Evolutionary conservation across 192 early-diverging fungal species (phyloP), one percentile per base, ranked within the genome.

Genomic region (Backusella psychrophila): DNA sequence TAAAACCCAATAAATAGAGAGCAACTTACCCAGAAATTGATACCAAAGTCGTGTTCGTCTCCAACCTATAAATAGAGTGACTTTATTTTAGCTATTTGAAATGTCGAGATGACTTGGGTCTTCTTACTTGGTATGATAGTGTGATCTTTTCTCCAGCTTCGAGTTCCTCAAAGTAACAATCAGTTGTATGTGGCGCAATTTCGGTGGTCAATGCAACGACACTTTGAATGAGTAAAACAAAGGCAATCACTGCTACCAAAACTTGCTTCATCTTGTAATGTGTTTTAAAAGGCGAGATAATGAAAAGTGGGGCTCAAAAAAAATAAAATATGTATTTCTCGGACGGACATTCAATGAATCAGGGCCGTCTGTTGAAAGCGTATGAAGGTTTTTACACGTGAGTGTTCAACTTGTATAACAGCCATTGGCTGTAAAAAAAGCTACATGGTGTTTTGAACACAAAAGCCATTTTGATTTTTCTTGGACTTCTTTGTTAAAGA

Each of bases 91-190:
- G 42, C 17, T 39, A 67, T 34, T 15, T 71, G 42, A 35, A 21
- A 17, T 66, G 31, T 31, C 17, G 31, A 34, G 38, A 53, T 69
- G 36, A 63, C 38, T 21, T 49, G 4, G 4, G 4, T 26, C 4
- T 63, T 46, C 33, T 71, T 80, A 81, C 80, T 78, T 94, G 88
- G 77, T 83, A 94, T n/a, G 87, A 83, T 23, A 93, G 69, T 74
- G 92, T 91, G 38, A 94, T 76, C 66, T 87, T 84, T 73, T 93
- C 92, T 23, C 78, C 85, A 29, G 73, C 63, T 19, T 90, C 82
- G 12, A 94, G 78, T 1, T 83, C 73, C 74, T 94, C 93, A 82
- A 84, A 91, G 80, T 91, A 94, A 78, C 93, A 94, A 68, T 87
- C 80, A 36, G 74, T 44, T 34, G 26, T 34, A 34, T 71, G 15